Conservation (phyloP, 495 filamentous ascomycete species). For the Tuber aestivum region DNA sequence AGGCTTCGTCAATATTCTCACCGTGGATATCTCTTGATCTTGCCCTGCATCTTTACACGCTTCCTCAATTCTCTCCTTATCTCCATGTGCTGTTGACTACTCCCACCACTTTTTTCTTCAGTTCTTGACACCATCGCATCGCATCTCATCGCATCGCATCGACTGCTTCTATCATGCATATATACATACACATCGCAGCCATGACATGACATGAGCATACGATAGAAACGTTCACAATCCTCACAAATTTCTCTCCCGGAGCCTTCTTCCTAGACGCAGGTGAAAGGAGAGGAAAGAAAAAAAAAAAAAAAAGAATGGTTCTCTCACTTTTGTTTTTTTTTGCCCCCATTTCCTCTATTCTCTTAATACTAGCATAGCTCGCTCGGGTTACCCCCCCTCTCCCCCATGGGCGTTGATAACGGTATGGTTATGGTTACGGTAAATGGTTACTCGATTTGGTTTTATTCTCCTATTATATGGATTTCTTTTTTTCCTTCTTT, state of each 20-base stretch:
- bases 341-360: background rate
- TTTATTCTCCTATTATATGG: background rate
- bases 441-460: background rate
- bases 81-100: conserved; percentile 15
- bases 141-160: background rate
- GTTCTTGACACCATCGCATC: conserved; percentile 29
- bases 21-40: conserved; percentile 21
- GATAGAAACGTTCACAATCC: background rate
- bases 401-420: background rate
- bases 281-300: background rate
- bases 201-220: background rate
- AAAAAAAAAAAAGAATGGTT: background rate
- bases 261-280: background rate
- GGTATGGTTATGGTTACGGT: background rate
- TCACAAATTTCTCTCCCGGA: background rate
- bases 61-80: conserved; percentile 3
- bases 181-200: background rate
- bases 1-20: conserved; percentile 24
- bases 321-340: background rate
- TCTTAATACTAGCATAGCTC: background rate
- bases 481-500: background rate
- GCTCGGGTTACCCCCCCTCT: background rate
- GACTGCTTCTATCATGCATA: background rate
- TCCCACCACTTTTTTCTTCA: background rate
- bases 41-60: conserved; percentile 17